phyloP scores from a whole-genome alignment of 1,139 yeast species.

The Kodamaea suecica region DNA sequence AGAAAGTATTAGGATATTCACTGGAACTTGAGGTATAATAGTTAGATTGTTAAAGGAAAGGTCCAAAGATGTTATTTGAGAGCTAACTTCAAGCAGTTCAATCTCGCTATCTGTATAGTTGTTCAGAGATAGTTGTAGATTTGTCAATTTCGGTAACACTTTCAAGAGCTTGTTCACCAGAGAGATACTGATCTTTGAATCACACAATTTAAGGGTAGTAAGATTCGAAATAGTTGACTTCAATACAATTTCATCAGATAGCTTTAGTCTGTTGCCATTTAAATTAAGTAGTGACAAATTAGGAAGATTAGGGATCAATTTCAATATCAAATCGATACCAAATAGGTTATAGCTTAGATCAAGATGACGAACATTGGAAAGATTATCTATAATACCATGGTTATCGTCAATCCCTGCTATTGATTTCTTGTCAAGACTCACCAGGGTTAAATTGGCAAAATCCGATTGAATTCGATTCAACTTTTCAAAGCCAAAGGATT shows the following conservation, averaged over 20 bases:
- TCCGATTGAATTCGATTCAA: constrained; percentile 47
- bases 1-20: constrained; percentile 18
- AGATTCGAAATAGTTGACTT: constrained; percentile 5
- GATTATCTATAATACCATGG: constrained; percentile 7
- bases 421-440: constrained; percentile 47
- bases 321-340: constrained; percentile 59
- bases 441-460: constrained; percentile 40
- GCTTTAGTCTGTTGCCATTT: constrained; percentile 58
- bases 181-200: constrained; percentile 11
- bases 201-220: constrained; percentile 14
- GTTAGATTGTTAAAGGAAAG: constrained; percentile 44
- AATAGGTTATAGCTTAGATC: constrained; percentile 9
- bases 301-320: constrained; percentile 46
- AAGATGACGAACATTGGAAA: constrained; percentile 7
- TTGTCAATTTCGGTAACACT: constrained; percentile 42
- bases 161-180: constrained; percentile 20
- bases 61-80: constrained; percentile 27
- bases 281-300: constrained; percentile 47
- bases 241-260: no score
- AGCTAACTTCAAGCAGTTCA: background rate
- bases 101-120: constrained; percentile 26
- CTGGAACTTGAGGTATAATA: constrained; percentile 25
- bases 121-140: constrained; percentile 51
- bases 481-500: constrained; percentile 64
- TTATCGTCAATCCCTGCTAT: constrained; percentile 16